Percentiles rank a stretch among this genome's conserved stretches.
phyloP scores from a whole-genome alignment of 169 alveolate species.

The Babesia gibsoni region DNA sequence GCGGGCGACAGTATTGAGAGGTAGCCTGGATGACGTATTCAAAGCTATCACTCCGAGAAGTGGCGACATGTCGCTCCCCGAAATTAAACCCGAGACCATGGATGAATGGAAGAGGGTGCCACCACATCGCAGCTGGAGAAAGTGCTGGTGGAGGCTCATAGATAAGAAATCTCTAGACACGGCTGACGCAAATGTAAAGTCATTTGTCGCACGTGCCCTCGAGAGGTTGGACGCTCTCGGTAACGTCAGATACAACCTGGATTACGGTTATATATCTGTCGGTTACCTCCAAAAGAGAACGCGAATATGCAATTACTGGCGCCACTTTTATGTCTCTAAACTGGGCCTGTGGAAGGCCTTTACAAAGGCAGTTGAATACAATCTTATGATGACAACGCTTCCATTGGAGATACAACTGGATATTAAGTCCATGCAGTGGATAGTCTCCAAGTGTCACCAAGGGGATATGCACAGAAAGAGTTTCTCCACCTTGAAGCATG shows the following conservation, averaged over 20 bases:
- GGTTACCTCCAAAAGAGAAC: slow-evolving; percentile 31
- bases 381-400: slow-evolving; percentile 35
- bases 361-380: slow-evolving; percentile 51
- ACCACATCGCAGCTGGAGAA: slow-evolving; percentile 23
- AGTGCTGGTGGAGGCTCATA: slow-evolving; percentile 54
- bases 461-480: slow-evolving; percentile 47
- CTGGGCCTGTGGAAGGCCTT: slow-evolving; percentile 51
- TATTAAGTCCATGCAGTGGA: slow-evolving; percentile 32
- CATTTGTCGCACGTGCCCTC: slow-evolving; percentile 27
- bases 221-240: slow-evolving; percentile 56
- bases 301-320: slow-evolving; percentile 48
- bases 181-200: slow-evolving; percentile 2
- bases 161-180: slow-evolving; percentile 2
- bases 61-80: background rate
- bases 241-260: slow-evolving; percentile 51
- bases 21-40: slow-evolving; percentile 25
- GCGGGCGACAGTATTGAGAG: slow-evolving; percentile 12
- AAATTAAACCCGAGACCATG: background rate
- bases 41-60: slow-evolving; percentile 5
- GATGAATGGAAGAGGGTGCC: slow-evolving; percentile 34
- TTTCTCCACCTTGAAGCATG: slow-evolving; percentile 25
- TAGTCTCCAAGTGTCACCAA: slow-evolving; percentile 49
- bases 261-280: slow-evolving; percentile 35
- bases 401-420: slow-evolving; percentile 51
- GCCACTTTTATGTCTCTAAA: slow-evolving; percentile 47